Evolutionary conservation across 148 eudicot genomes (phyloP).

Genomic region (Amaranthus hypochondriacus): DNA sequence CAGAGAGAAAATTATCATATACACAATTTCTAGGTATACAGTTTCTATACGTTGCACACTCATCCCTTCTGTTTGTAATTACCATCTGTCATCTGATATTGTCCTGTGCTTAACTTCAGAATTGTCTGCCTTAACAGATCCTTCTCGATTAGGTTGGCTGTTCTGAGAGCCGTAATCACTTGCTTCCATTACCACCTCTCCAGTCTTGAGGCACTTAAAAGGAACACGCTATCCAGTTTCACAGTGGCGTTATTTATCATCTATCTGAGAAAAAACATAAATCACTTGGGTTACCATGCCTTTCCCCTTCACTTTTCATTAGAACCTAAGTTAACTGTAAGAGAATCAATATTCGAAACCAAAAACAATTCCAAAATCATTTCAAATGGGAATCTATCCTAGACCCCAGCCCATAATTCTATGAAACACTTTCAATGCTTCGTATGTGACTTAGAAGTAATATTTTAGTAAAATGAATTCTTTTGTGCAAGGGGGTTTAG

Average conservation of each 20-base stretch:
- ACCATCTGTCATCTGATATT: slow-evolving; percentile 39
- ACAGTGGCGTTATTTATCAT: slow-evolving; percentile 76
- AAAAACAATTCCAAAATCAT: too few relatives aligned
- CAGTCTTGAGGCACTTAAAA: slow-evolving; percentile 49
- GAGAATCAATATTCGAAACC: background rate
- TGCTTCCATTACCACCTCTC: slow-evolving; percentile 31
- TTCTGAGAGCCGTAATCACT: slow-evolving; percentile 27
- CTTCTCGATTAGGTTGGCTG: slow-evolving; percentile 39
- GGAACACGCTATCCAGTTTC: slow-evolving; percentile 97
- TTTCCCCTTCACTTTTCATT: background rate
- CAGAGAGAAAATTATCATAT: background rate
- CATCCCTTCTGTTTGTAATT: slow-evolving; percentile 17
- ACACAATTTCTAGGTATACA: slow-evolving; percentile 39
- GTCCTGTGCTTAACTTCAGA: slow-evolving; percentile 30
- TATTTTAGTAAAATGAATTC: too few relatives aligned
- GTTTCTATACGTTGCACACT: slow-evolving; percentile 74
- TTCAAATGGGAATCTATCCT: too few relatives aligned
- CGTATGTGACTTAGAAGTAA: too few relatives aligned
- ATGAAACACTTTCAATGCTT: too few relatives aligned
- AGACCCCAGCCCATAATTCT: too few relatives aligned
- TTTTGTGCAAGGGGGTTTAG: too few relatives aligned
- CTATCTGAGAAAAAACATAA: slow-evolving; percentile 38
- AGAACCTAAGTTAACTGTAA: background rate
- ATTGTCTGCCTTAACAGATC: slow-evolving; percentile 18
- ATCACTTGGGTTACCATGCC: background rate